A percentile compares a stretch with the other conserved stretches of the same genome.
Conservation (phyloP, 75 land plant species). For the Azolla pinnata region DNA sequence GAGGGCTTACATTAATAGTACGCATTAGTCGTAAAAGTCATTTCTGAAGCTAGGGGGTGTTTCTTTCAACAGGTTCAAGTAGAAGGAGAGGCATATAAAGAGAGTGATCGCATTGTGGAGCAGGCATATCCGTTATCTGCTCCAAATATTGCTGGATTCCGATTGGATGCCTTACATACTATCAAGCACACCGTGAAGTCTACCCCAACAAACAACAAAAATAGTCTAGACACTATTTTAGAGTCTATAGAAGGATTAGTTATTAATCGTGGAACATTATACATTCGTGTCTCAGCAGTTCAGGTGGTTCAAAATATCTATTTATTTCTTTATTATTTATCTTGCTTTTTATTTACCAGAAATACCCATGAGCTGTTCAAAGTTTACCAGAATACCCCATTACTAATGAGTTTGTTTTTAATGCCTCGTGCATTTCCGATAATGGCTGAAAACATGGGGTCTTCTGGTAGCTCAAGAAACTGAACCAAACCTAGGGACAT, state of each 20-base stretch:
- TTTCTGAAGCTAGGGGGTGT: too few species aligned
- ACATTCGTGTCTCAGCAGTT: slow-evolving; percentile 55
- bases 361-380: too few species aligned
- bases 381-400: too few species aligned
- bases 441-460: too few species aligned
- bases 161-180: slow-evolving; percentile 71
- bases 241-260: slow-evolving; percentile 50
- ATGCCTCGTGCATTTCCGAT: too few species aligned
- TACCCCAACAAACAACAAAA: slow-evolving; percentile 1
- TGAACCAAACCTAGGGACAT: too few species aligned
- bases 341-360: not conserved
- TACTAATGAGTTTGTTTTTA: too few species aligned
- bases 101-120: slow-evolving; percentile 65
- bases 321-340: not conserved
- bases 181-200: slow-evolving; percentile 32
- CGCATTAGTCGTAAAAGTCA: too few species aligned
- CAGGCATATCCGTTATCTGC: slow-evolving; percentile 45
- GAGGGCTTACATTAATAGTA: too few species aligned
- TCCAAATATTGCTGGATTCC: slow-evolving; percentile 68
- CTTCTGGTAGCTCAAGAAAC: too few species aligned
- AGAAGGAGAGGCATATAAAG: slow-evolving; percentile 49
- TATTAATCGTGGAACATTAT: slow-evolving; percentile 50
- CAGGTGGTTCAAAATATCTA: slow-evolving; percentile 34
- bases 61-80: slow-evolving; percentile 50
- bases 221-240: slow-evolving; percentile 21